Conservation (phyloP, 192 early-diverging fungal species). For the Bifiguratus adelaidae region DNA sequence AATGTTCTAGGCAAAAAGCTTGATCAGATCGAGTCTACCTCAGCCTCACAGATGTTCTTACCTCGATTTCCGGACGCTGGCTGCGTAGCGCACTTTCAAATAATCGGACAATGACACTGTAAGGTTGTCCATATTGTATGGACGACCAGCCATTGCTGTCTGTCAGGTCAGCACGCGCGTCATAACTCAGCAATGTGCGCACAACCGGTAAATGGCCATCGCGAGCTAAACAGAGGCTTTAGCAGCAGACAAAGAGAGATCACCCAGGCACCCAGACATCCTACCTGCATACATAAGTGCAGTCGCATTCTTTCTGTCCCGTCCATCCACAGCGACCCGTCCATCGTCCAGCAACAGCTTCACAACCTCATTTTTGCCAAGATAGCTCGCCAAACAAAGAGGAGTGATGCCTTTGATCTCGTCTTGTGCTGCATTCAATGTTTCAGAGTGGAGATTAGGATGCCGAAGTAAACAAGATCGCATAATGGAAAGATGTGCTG, state of each 20-base stretch:
- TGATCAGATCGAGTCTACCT: too few relatives aligned
- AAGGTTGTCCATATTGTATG: slow-evolving; percentile 40
- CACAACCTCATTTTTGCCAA: slow-evolving; percentile 49
- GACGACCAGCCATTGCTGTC: slow-evolving; percentile 58
- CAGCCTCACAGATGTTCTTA: slow-evolving; percentile 14
- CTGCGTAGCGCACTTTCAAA: slow-evolving; percentile 38
- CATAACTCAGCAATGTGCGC: slow-evolving; percentile 30
- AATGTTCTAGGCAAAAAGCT: slow-evolving; percentile 1
- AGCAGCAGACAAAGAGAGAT: neutral
- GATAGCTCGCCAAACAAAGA: slow-evolving; percentile 52
- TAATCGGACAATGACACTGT: slow-evolving; percentile 30
- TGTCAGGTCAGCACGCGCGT: slow-evolving; percentile 40
- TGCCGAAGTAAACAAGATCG: slow-evolving; percentile 36
- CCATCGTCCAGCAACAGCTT: slow-evolving; percentile 46
- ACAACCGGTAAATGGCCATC: slow-evolving; percentile 49
- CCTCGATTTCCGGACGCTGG: slow-evolving; percentile 26
- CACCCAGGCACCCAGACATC: neutral
- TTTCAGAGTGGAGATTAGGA: slow-evolving; percentile 26
- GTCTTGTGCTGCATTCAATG: slow-evolving; percentile 47
- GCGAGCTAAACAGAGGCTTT: slow-evolving; percentile 19
- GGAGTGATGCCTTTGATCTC: slow-evolving; percentile 55
- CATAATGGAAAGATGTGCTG: slow-evolving; percentile 38
- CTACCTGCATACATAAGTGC: slow-evolving; percentile 62
- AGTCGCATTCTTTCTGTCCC: slow-evolving; percentile 52
- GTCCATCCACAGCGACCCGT: slow-evolving; percentile 44